These are phyloP conservation scores for Fomes fomentarius DNA, from an alignment of 1,284 basidiomycete genomes.

Conservation along the genomic window DNA sequence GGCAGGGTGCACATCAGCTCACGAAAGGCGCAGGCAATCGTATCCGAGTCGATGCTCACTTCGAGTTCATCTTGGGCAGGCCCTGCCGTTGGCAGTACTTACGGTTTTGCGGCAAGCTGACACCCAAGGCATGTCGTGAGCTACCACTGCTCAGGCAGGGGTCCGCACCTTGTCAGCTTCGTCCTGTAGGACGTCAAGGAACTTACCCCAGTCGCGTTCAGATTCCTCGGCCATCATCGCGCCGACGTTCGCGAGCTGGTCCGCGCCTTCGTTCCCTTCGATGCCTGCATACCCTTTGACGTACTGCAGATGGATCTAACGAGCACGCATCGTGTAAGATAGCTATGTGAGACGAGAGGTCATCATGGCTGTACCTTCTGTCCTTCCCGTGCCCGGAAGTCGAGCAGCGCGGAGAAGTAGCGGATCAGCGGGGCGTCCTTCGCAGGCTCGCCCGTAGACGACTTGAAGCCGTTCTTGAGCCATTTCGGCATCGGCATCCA, in stretches of 20 bases:
- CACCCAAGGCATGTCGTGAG: neutral
- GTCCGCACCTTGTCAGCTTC: neutral
- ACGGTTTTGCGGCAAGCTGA: neutral
- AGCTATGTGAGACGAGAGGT: neutral
- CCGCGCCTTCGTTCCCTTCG: conserved; percentile 80
- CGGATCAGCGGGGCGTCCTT: conserved; percentile 68
- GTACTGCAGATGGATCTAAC: conserved; percentile 55
- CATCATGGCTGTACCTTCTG: conserved; percentile 45
- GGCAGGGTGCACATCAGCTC: conserved; percentile 42
- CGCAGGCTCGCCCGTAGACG: conserved; percentile 52
- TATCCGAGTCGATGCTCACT: too few species aligned
- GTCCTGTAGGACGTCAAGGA: conserved; percentile 7
- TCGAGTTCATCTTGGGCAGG: conserved; percentile 11
- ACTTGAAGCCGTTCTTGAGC: conserved; percentile 55
- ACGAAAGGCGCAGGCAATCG: too few species aligned
- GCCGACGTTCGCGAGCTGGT: conserved; percentile 66
- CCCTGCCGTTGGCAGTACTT: neutral
- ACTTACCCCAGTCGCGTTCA: conserved; percentile 61
- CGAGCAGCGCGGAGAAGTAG: conserved; percentile 60
- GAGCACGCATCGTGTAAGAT: neutral
- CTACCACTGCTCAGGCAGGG: neutral
- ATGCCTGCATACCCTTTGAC: conserved; percentile 76
- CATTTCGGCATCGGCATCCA: conserved; percentile 78
- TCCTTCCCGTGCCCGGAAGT: conserved; percentile 47
- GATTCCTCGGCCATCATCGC: conserved; percentile 37